Conservation (phyloP, 495 filamentous ascomycete species). For the Viridothelium virens region DNA sequence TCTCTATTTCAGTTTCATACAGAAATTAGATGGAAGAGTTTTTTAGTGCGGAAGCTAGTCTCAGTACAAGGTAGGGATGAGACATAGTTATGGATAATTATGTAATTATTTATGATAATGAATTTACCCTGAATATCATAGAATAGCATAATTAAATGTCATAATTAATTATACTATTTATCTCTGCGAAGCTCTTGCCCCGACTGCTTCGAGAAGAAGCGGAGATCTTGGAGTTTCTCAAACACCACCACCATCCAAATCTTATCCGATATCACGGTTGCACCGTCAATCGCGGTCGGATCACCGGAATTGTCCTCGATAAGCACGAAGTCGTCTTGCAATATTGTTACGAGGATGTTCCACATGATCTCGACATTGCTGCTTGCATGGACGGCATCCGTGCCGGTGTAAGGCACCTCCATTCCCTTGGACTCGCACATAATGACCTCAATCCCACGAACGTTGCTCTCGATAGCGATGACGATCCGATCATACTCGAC, state of each 20-base stretch:
- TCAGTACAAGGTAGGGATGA: too few species aligned
- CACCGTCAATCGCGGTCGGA: conserved; percentile 19
- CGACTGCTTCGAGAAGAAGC: conserved; percentile 22
- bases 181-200: background rate
- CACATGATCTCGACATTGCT: conserved; percentile 16
- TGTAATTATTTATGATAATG: too few species aligned
- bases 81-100: too few species aligned
- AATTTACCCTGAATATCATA: too few species aligned
- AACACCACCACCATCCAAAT: conserved; percentile 19
- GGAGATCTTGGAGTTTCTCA: conserved; percentile 20
- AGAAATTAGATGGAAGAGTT: too few species aligned
- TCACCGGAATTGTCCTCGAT: conserved; percentile 19
- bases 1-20: too few species aligned
- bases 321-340: conserved; percentile 18
- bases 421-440: conserved; percentile 26
- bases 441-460: conserved; percentile 25
- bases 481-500: conserved; percentile 21
- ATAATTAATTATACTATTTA: too few species aligned
- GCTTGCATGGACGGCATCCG: conserved; percentile 16
- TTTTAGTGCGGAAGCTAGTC: too few species aligned
- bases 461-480: conserved; percentile 19
- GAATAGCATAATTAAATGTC: too few species aligned
- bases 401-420: conserved; percentile 22
- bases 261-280: conserved; percentile 22
- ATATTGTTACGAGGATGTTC: conserved; percentile 17